These are phyloP conservation scores for Apiotrichum sp. DNA, from an alignment of 1,284 basidiomycete genomes.

Conservation along the genomic window DNA sequence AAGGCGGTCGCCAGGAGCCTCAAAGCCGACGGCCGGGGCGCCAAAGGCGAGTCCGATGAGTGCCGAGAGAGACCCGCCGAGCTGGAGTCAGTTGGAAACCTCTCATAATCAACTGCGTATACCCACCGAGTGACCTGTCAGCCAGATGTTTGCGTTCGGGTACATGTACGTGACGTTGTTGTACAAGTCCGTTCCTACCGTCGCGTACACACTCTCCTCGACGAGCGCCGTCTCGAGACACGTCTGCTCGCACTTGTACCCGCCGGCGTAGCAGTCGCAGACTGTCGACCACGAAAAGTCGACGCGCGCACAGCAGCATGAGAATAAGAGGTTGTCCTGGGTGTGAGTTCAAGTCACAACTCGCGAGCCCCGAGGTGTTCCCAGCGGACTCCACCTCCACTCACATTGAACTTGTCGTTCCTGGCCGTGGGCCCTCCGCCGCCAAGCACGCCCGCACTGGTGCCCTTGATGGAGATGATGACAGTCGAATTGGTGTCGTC, in stretches of 20 bases:
- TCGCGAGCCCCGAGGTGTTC: too few relatives aligned
- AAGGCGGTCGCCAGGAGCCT: conserved; percentile 83
- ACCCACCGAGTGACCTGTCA: conserved; percentile 71
- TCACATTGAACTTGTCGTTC: conserved; percentile 81
- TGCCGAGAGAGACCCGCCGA: conserved; percentile 82
- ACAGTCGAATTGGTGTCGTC: conserved; percentile 77
- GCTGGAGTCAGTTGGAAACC: conserved; percentile 18
- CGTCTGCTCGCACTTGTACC: conserved; percentile 72
- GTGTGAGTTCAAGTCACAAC: not conserved
- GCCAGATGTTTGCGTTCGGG: conserved; percentile 86
- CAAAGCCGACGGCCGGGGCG: conserved; percentile 80
- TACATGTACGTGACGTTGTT: conserved; percentile 92
- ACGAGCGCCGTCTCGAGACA: conserved; percentile 75
- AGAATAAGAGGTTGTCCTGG: conserved; percentile 88
- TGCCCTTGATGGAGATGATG: conserved; percentile 89
- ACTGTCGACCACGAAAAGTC: conserved; percentile 94
- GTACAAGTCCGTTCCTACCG: conserved; percentile 75
- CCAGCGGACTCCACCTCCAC: conserved; percentile 9
- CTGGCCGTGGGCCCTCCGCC: conserved; percentile 76
- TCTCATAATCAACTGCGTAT: not conserved
- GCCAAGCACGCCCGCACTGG: conserved; percentile 71
- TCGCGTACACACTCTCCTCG: conserved; percentile 73
- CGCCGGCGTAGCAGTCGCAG: conserved; percentile 80
- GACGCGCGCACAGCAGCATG: conserved; percentile 92
- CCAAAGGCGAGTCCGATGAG: conserved; percentile 88